Evolutionary conservation across 1,284 basidiomycete genomes (phyloP).

Genomic region (Phylloboletellus chloephorus): DNA sequence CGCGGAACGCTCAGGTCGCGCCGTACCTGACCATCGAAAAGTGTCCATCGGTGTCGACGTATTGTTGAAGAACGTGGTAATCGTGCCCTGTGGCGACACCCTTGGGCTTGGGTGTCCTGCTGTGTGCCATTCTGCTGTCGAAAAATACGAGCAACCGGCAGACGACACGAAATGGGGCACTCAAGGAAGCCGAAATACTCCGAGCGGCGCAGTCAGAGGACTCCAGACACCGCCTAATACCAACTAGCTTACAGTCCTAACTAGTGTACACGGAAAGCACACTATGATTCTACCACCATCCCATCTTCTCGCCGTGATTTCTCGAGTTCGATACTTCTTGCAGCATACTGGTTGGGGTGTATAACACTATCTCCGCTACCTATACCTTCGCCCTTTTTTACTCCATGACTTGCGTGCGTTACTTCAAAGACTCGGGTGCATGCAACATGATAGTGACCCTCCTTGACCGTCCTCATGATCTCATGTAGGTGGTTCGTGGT

Average conservation of each 20-base stretch:
- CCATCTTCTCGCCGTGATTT: conserved; percentile 35
- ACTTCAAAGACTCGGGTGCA: conserved; percentile 97
- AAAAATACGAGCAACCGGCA: conserved; percentile 15
- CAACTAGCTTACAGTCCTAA: too few species aligned
- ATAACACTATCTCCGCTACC: conserved; percentile 86
- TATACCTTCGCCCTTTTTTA: conserved; percentile 87
- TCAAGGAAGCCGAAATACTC: conserved; percentile 6
- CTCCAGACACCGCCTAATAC: conserved; percentile 17
- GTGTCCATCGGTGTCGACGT: conserved; percentile 85
- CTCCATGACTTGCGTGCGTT: conserved; percentile 70
- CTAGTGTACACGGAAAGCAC: too few species aligned
- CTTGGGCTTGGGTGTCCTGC: conserved; percentile 30
- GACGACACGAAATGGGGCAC: conserved; percentile 30
- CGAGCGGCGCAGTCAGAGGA: conserved; percentile 3
- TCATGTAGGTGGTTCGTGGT: conserved; percentile 74
- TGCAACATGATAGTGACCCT: conserved; percentile 88
- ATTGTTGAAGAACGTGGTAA: conserved; percentile 67
- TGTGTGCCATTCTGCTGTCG: conserved; percentile 21
- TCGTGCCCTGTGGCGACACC: conserved; percentile 12
- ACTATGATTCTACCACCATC: conserved; percentile 26
- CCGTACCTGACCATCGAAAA: conserved; percentile 89
- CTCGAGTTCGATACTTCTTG: conserved; percentile 62
- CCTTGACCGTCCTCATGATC: conserved; percentile 79
- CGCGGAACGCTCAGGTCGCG: conserved; percentile 13
- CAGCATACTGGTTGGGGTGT: conserved; percentile 89